These are phyloP conservation scores for Phlebiopsis flavidoalba DNA, from an alignment of 768 basidiomycete species.

Conservation along the genomic window DNA sequence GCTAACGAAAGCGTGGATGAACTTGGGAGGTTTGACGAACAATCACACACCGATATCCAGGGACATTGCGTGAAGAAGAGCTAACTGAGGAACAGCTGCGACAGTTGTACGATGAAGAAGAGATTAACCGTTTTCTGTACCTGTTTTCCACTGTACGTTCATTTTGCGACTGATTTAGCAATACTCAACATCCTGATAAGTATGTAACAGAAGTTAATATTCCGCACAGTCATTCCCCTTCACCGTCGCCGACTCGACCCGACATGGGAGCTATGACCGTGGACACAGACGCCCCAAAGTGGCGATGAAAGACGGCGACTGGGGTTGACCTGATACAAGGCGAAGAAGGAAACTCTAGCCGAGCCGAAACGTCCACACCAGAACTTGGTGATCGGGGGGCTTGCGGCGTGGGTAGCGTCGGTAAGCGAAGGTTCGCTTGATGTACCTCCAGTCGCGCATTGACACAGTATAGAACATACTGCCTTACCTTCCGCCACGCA, in stretches of 20 bases:
- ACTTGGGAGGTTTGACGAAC: not conserved
- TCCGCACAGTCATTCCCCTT: conserved; percentile 6
- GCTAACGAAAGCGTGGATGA: not conserved
- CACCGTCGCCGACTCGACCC: not conserved
- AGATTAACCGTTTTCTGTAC: conserved; percentile 53
- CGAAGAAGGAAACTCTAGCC: not conserved
- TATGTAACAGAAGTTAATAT: conserved; percentile 55
- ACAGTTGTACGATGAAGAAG: conserved; percentile 57
- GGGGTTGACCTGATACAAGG: not conserved
- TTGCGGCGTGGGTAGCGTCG: conserved; percentile 11
- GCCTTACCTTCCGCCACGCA: conserved; percentile 41
- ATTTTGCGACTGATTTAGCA: not conserved
- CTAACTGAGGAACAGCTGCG: conserved; percentile 51
- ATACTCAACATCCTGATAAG: conserved; percentile 25
- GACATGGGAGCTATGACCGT: not conserved
- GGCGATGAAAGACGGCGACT: not conserved
- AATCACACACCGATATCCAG: not conserved
- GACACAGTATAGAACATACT: conserved; percentile 22
- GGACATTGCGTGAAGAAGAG: conserved; percentile 19
- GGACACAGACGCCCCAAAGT: not conserved
- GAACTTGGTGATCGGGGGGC: not conserved
- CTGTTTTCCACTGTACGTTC: conserved; percentile 55
- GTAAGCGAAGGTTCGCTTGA: conserved; percentile 9
- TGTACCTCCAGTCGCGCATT: not conserved
- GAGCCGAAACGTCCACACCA: not conserved